Conservation (phyloP, 2,329 filamentous ascomycete species). For the Simplicillium sp. region DNA sequence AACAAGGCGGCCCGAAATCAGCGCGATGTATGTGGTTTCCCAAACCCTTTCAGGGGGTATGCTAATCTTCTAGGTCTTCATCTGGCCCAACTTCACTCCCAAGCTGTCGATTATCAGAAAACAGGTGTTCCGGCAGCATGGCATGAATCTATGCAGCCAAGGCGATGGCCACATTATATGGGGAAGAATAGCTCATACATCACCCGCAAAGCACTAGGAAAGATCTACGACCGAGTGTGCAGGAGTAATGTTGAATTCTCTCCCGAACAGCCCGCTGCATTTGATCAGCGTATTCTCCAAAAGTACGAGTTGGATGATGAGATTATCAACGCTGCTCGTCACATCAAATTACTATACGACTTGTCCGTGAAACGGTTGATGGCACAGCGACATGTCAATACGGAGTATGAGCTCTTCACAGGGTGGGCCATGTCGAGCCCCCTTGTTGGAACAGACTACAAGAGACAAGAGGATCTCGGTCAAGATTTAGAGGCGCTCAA, state of each 20-base stretch:
- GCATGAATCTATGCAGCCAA: conserved; percentile 48
- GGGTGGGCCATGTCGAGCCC: conserved; percentile 74
- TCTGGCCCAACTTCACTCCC: conserved; percentile 74
- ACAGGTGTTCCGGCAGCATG: conserved; percentile 71
- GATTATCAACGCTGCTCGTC: conserved; percentile 47
- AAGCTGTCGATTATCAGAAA: conserved; percentile 91
- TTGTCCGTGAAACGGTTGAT: conserved; percentile 67
- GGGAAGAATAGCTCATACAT: conserved; percentile 57
- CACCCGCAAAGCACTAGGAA: conserved; percentile 65
- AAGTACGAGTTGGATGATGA: conserved; percentile 47
- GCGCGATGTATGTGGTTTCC: conserved; percentile 46
- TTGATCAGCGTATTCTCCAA: conserved; percentile 65
- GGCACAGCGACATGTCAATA: conserved; percentile 72
- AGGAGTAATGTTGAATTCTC: conserved; percentile 52
- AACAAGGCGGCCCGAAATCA: conserved; percentile 60
- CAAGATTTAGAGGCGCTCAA: conserved; percentile 57
- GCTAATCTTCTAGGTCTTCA: conserved; percentile 40
- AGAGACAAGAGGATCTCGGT: conserved; percentile 75
- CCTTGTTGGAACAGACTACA: conserved; percentile 67
- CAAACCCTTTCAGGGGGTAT: neutral
- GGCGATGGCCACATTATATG: conserved; percentile 78
- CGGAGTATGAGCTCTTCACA: conserved; percentile 88
- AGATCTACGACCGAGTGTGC: conserved; percentile 68
- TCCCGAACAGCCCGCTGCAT: conserved; percentile 61
- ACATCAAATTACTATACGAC: conserved; percentile 73